Base-by-base conservation (phyloP, 2,329 filamentous ascomycete genomes). In the Trichoderma atroviride region DNA sequence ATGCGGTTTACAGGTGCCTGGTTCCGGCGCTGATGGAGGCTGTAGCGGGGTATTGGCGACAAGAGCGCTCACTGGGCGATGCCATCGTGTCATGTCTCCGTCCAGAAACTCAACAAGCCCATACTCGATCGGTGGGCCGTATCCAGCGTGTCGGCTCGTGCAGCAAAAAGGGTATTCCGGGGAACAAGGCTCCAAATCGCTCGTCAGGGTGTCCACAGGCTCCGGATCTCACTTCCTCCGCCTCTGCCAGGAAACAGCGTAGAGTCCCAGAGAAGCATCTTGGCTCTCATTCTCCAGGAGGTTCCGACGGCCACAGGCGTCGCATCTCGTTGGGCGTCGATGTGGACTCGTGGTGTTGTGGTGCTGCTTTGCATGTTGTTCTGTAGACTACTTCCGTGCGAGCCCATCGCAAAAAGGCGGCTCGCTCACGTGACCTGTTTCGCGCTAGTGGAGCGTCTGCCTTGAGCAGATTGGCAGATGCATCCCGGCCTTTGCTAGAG, bases 331-430 rank as follows among this genome's bases (percentile, higher is more conserved):
- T 35, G 37, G 56, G 66, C 59, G 59, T 56, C 66, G 66, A 63
- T 63, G 66, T 47, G 59, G 50, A 50, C 37, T 67, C 53, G 55
- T 67, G 55, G 40, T 29, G 61, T 53, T 43, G 58, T 65, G 68
- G 55, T 69, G 68, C 58, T 60, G 60, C 68, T 69, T 66, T 47
- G 57, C 68, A 56, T 52, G 55, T 68, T 68, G 57, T 61, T 52
- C 50, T 58, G 68, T 52, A 69, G 62, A 66, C 40, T 31, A 33
- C 58, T 43, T 57, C 56, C 52, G 66, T 62, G 57, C 40, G 58
- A 55, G 47, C 27, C 58, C 58, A 35, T 50, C 19, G 9, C 37
- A 37, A 40, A 61, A 56, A 69, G 43, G 57, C 50, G 58, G 50
- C 24, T 27, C 22, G 11, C 7, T 24, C 63, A 67, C 63, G 63